These are phyloP conservation scores for Microdochium nivale DNA, from an alignment of 2,329 filamentous ascomycete species.

Conservation along the genomic window DNA sequence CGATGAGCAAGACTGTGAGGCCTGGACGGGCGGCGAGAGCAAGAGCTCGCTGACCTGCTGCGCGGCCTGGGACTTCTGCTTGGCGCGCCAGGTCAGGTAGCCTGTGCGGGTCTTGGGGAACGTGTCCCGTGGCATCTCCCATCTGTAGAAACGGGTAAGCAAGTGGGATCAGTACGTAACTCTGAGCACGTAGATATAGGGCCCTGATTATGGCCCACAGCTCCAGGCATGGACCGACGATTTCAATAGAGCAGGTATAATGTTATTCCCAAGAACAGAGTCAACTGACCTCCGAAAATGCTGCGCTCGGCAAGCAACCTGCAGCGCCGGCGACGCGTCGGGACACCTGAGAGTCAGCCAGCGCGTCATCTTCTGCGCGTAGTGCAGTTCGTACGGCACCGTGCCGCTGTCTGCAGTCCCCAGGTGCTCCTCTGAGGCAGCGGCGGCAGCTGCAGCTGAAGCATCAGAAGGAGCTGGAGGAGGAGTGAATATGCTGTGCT, in stretches of 20 bases:
- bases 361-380: slow-evolving; percentile 68
- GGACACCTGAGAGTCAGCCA: slow-evolving; percentile 59
- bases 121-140: slow-evolving; percentile 67
- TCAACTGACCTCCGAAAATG: slow-evolving; percentile 59
- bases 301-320: slow-evolving; percentile 73
- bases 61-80: slow-evolving; percentile 59
- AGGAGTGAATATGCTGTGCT: neutral
- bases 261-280: neutral
- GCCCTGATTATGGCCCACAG: no score
- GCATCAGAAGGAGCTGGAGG: neutral
- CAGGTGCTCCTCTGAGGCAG: neutral
- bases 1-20: neutral
- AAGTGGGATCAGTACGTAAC: no score
- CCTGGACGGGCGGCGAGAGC: slow-evolving; percentile 20
- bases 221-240: no score
- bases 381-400: slow-evolving; percentile 72
- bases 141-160: slow-evolving; percentile 31
- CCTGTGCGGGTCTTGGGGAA: slow-evolving; percentile 69
- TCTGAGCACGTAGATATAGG: no score
- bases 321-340: slow-evolving; percentile 55
- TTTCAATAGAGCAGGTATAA: no score
- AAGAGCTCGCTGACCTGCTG: slow-evolving; percentile 46
- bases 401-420: slow-evolving; percentile 1
- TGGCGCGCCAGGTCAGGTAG: slow-evolving; percentile 73
- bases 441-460: neutral